Percentiles rank a stretch among this genome's conserved stretches.
phyloP scores from a whole-genome alignment of 2,329 filamentous ascomycete species.

The Colletotrichum agaves region DNA sequence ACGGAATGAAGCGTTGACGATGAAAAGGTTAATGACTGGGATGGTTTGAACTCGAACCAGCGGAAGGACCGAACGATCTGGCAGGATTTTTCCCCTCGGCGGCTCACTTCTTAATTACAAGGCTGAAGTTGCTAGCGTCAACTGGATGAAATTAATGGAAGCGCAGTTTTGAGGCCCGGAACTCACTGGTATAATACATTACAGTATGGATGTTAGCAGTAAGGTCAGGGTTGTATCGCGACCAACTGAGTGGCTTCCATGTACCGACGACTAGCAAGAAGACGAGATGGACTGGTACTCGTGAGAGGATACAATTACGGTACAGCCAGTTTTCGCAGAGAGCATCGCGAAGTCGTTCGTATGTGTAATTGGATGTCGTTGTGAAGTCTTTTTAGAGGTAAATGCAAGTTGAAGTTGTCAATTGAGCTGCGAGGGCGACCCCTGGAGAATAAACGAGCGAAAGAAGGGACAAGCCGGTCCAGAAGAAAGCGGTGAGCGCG shows the following conservation, averaged over 20 bases:
- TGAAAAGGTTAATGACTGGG: neutral
- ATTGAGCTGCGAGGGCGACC: conserved; percentile 32
- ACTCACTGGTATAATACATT: conserved; percentile 34
- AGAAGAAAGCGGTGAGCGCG: conserved; percentile 32
- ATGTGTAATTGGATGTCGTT: conserved; percentile 2
- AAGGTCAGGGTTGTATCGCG: neutral
- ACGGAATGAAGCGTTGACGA: neutral
- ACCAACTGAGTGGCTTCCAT: conserved; percentile 4
- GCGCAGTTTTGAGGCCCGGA: neutral
- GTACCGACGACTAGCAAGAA: conserved; percentile 19
- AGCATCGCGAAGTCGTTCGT: conserved; percentile 29
- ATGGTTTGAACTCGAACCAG: neutral
- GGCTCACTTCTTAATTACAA: conserved; percentile 5
- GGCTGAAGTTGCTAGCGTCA: neutral
- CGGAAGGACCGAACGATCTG: neutral
- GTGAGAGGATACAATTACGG: neutral
- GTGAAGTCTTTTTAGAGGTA: conserved; percentile 8
- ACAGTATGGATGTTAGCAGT: neutral
- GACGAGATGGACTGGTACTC: conserved; percentile 19
- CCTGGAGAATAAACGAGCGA: conserved; percentile 37
- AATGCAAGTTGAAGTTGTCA: conserved; percentile 11
- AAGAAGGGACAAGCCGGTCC: conserved; percentile 32
- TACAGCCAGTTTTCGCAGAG: conserved; percentile 27
- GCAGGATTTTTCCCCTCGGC: neutral
- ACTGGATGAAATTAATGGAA: neutral